phyloP scores from a whole-genome alignment of 306 rosid genomes.

The Gastrolobium bilobum region DNA sequence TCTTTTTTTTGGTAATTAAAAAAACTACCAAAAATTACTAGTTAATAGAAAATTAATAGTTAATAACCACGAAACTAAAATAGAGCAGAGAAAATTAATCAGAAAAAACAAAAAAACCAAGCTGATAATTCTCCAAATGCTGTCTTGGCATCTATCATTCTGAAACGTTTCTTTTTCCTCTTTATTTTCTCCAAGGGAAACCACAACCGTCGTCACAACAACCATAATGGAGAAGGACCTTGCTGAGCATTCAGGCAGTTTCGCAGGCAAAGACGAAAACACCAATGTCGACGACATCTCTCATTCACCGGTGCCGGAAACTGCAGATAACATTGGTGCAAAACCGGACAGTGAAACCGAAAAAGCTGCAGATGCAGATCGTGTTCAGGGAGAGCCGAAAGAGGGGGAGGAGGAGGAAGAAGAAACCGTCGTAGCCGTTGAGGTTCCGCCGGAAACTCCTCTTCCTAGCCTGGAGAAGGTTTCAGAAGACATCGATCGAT shows the following conservation, averaged over 20 bases:
- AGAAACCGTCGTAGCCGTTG: background rate
- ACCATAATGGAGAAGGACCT: slow-evolving; percentile 61
- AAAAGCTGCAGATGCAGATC: background rate
- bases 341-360: background rate
- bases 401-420: slow-evolving; percentile 2
- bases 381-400: background rate
- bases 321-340: background rate
- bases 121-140: slow-evolving; percentile 53
- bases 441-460: slow-evolving; percentile 41
- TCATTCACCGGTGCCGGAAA: background rate
- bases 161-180: slow-evolving; percentile 42
- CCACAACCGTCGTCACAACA: slow-evolving; percentile 12
- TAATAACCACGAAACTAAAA: slow-evolving; percentile 19
- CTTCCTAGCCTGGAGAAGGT: slow-evolving; percentile 48
- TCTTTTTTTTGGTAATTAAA: background rate
- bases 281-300: background rate
- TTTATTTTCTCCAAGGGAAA: slow-evolving; percentile 38
- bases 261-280: slow-evolving; percentile 27
- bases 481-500: slow-evolving; percentile 56
- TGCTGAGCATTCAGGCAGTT: slow-evolving; percentile 35
- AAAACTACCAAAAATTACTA: background rate
- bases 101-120: slow-evolving; percentile 13
- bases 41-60: background rate
- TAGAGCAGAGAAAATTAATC: background rate
- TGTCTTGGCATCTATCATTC: slow-evolving; percentile 44